Evolutionary conservation across 208 protist species (phyloP), one percentile per base, ranked within the genome.

Genomic region (Crithidia expoeki): DNA sequence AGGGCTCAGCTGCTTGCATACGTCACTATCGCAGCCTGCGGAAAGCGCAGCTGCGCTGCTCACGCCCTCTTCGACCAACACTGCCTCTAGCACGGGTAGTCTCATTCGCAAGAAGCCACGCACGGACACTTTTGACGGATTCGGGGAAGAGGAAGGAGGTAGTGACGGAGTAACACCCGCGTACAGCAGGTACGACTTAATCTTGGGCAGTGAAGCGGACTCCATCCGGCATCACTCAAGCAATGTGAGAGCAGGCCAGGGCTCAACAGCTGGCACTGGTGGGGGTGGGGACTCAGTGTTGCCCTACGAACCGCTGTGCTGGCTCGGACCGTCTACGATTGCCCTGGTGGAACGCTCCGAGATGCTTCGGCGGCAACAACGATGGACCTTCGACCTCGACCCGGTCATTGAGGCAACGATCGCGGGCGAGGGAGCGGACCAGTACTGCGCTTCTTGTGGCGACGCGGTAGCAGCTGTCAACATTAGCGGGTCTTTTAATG

Each of bases 301-400:
- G 23, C 75, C 80, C 12, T 71, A 76, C 30, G 66, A 79, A 21
- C 74, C 85, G 38, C 65, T 68, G 14, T 86, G 79, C 56, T 92
- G 83, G 85, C 63, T 95, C 23, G 75, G 81, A 14, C 74, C 85
- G 0, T 62, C 68, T 19, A 83, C 74, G 10, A 81, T 86, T 10
- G 72, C 72, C 12, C 52, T 90, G 44, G 63, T 91, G 50, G 90
- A 95, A 68, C 53, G 63, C 25, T 89, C 84, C 4, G 25, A 28
- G 0, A 59, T 53, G n/a, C 53, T 95, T 28, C 77, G 73, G 25
- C 66, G 67, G 33, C 52, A 65, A 16, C 75, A 93, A 74, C 76
- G 83, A 21, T 95, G 90, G 90, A 90, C 86, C 2, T 78, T 71
- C 40, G 86, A 86, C 28, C 65, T 73, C 0, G 90, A 95, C 61